Evolutionary conservation across 768 basidiomycete genomes (phyloP), one percentile per base, ranked within the genome.

Genomic region (Antrodiella citrinella): DNA sequence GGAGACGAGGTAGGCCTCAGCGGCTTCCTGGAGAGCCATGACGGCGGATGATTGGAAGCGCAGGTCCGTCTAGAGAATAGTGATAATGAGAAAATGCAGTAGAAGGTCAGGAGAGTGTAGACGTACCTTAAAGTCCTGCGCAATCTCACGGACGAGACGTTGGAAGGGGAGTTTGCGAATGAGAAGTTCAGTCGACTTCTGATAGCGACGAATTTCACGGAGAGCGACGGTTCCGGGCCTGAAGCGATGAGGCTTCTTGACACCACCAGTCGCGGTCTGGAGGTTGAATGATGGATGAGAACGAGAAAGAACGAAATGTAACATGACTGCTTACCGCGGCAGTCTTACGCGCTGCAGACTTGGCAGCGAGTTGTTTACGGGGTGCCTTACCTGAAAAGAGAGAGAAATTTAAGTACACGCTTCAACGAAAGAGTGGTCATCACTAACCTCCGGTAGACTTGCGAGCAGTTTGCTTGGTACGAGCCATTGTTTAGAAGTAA

Each of bases 401-500:
- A 49, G 19, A 15, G 48, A 35, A 15, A 57, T 42, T 61, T 60
- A 12, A 12, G 20, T n/a, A 45, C 42, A 47, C 46, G 26, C 9
- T 43, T 43, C 9, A 43, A 38, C 35, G 35, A 4, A 13, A 12
- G 0, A 44, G 10, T n/a, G 11, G 2, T 1, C n/a, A n/a, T n/a
- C n/a, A 61, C 73, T 58, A 59, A 78, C 82, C 82, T 76, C 82
- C 83, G 50, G 83, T 85, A 45, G 82, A 82, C 69, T 85, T 85
- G 72, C 82, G 82, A 45, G 82, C 82, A 47, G 82, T 84, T 73
- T 85, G 82, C 68, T 85, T 83, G 48, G 82, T 85, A 51, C 83
- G 83, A 44, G 83, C 82, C 83, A 85, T 85, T 66, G 59, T 45
- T 10, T 18, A 43, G n/a, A 43, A 19, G 21, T 48, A 43, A 22